Evolutionary conservation across 306 rosid genomes (phyloP).

Genomic region (Nissolia schottii): DNA sequence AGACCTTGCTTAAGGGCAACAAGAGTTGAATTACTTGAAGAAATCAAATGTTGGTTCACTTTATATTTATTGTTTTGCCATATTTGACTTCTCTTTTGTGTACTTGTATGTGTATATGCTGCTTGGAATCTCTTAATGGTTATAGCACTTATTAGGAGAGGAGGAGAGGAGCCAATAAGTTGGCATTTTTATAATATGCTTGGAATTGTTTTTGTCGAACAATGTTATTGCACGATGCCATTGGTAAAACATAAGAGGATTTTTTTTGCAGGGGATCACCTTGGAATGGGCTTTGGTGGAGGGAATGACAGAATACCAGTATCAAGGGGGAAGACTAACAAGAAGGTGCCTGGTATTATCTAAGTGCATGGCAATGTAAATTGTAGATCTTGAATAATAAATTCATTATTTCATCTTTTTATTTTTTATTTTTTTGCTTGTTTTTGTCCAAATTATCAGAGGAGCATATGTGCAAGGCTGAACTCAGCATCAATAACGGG

Average conservation of each 20-base stretch:
- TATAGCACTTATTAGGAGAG: background rate
- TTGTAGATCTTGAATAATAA: slow-evolving; percentile 16
- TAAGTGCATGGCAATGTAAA: slow-evolving; percentile 34
- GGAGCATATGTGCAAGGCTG: slow-evolving; percentile 47
- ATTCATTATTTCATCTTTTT: slow-evolving; percentile 23
- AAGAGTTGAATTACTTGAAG: background rate
- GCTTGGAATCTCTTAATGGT: slow-evolving; percentile 9
- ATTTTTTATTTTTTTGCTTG: slow-evolving; percentile 18
- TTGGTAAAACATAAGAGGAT: background rate
- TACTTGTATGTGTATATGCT: background rate
- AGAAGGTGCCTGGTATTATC: slow-evolving; percentile 87
- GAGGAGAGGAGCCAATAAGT: background rate
- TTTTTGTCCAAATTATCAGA: slow-evolving; percentile 32
- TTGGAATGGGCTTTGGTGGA: slow-evolving; percentile 33
- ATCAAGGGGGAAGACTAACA: slow-evolving; percentile 46
- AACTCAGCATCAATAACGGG: slow-evolving; percentile 37
- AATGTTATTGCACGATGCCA: background rate
- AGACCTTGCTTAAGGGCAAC: too few species aligned
- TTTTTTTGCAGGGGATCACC: slow-evolving; percentile 43
- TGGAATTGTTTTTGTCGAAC: background rate
- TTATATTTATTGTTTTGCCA: background rate
- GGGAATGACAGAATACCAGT: slow-evolving; percentile 33
- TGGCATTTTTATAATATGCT: background rate
- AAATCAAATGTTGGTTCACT: background rate
- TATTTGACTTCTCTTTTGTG: background rate